phyloP scores from a whole-genome alignment of 2,329 filamentous ascomycete genomes.

The Phaeosphaeriaceae sp. region DNA sequence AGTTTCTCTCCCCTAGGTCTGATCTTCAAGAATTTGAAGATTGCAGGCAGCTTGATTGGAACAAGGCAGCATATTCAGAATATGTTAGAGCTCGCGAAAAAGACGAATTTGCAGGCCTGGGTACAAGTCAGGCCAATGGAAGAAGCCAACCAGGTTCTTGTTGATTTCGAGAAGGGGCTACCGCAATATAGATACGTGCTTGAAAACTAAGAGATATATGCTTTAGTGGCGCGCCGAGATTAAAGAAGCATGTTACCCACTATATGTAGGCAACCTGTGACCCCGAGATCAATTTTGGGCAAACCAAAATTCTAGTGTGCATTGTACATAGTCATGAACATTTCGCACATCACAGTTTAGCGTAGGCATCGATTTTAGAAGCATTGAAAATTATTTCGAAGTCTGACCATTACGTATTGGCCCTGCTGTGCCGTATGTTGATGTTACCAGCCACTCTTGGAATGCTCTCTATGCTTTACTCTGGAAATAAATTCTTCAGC shows the following conservation, averaged over 20 bases:
- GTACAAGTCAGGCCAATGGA: conserved; percentile 51
- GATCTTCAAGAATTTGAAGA: conserved; percentile 61
- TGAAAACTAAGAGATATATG: conserved; percentile 36
- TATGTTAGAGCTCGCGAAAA: conserved; percentile 53
- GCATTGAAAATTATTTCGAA: too few relatives aligned
- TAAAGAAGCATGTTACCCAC: too few relatives aligned
- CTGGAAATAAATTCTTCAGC: background rate
- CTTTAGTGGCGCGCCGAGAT: too few relatives aligned
- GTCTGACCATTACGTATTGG: too few relatives aligned
- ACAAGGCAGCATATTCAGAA: conserved; percentile 67
- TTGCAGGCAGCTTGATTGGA: conserved; percentile 69
- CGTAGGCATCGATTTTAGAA: too few relatives aligned
- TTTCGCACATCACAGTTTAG: conserved; percentile 9
- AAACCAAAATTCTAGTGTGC: background rate
- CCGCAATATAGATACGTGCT: conserved; percentile 54
- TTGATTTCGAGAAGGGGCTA: conserved; percentile 47
- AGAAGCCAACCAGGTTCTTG: conserved; percentile 45
- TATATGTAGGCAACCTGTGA: too few relatives aligned
- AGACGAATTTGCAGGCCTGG: conserved; percentile 51
- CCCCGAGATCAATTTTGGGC: too few relatives aligned
- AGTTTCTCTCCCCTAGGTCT: conserved; percentile 61
- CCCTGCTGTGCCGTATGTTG: too few relatives aligned
- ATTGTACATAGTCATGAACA: conserved; percentile 3
- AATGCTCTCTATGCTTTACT: background rate
- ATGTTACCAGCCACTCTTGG: background rate